Conservation (phyloP, 2,329 filamentous ascomycete species). For the Stagonosporopsis chrysanthemi region DNA sequence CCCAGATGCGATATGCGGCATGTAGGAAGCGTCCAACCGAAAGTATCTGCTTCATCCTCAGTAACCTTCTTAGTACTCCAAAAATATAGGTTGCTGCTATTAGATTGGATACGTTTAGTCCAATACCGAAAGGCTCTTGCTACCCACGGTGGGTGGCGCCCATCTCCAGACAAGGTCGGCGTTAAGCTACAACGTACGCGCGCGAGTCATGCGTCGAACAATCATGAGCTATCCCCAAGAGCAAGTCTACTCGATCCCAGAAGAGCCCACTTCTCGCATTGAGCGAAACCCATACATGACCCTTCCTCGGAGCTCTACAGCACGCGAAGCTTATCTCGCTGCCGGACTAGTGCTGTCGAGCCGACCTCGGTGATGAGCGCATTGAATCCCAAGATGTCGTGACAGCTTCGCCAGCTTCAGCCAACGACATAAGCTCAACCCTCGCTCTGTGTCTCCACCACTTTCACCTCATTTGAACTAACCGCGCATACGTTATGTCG, state of each 20-base stretch:
- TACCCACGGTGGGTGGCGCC: no score
- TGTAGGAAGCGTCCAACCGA: no score
- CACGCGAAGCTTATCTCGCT: neutral
- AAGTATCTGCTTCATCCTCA: no score
- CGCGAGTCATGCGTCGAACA: neutral
- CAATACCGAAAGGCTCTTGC: no score
- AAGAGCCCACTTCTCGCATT: neutral
- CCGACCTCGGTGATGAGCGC: slow-evolving; percentile 12
- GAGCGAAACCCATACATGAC: neutral
- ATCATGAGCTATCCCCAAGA: neutral
- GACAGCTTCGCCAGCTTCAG: slow-evolving; percentile 1
- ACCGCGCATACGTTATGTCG: slow-evolving; percentile 8
- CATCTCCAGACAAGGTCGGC: no score
- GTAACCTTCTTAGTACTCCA: no score
- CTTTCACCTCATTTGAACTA: neutral
- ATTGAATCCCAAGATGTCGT: slow-evolving; percentile 12
- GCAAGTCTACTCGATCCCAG: neutral
- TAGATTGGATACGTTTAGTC: no score
- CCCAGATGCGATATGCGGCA: no score
- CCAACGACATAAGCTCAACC: slow-evolving; percentile 5
- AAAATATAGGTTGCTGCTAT: no score
- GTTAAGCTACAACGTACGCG: neutral
- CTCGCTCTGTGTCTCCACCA: slow-evolving; percentile 6
- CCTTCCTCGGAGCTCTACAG: neutral
- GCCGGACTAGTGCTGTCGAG: neutral